phyloP scores from a whole-genome alignment of 352 stramenopile genomes.

The Globisporangium paddicum region DNA sequence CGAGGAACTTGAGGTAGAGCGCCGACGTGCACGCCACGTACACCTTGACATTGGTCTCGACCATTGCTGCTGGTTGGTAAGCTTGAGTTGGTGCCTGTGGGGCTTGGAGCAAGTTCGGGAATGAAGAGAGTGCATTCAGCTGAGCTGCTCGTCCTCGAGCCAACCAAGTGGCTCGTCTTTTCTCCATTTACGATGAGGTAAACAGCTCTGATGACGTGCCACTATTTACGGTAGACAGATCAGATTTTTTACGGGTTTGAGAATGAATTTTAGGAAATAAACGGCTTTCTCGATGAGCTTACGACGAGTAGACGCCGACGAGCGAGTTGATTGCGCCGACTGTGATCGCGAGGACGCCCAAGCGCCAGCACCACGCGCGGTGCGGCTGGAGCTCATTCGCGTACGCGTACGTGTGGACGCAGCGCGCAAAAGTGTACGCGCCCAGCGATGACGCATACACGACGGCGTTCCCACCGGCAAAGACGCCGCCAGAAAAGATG shows the following conservation, averaged over 20 bases:
- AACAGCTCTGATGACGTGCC: neutral
- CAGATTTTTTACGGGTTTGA: too few species aligned
- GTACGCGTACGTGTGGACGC: conserved; percentile 39
- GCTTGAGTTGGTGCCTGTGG: neutral
- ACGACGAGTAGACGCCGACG: conserved; percentile 3
- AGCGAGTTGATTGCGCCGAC: conserved; percentile 29
- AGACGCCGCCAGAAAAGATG: conserved; percentile 26
- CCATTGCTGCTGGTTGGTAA: neutral
- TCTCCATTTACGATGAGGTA: neutral
- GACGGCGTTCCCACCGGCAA: conserved; percentile 22
- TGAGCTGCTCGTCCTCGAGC: neutral
- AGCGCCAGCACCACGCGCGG: conserved; percentile 28
- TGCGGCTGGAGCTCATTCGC: conserved; percentile 40
- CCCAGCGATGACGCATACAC: conserved; percentile 24
- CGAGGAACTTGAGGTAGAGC: conserved; percentile 65
- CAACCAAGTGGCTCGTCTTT: neutral
- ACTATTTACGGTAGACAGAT: too few species aligned
- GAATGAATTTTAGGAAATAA: too few species aligned
- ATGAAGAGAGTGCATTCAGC: neutral
- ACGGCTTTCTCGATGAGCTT: too few species aligned
- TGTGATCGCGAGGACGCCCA: conserved; percentile 24
- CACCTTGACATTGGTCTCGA: conserved; percentile 10
- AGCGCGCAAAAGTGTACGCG: conserved; percentile 31
- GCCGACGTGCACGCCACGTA: conserved; percentile 30
- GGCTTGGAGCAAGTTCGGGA: neutral